Conservation (phyloP, 1,284 basidiomycete species). For the Trichosporon sp. region DNA sequence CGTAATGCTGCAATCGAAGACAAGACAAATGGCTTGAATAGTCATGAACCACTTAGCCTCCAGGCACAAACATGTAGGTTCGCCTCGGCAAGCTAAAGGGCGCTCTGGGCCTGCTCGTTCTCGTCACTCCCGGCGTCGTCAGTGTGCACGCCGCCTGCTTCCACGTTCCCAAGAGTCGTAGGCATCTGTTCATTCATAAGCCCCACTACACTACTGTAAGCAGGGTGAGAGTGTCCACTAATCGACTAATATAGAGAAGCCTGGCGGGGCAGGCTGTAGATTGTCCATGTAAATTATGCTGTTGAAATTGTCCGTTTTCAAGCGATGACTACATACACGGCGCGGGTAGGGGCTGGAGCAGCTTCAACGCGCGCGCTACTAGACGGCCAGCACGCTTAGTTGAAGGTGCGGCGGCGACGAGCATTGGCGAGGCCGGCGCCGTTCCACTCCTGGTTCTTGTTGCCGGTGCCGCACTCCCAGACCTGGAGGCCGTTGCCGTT, state of each 20-base stretch:
- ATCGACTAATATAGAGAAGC: not conserved
- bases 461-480: constrained; percentile 35
- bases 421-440: constrained; percentile 10
- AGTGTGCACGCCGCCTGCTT: not conserved
- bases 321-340: not conserved
- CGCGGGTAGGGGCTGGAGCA: not conserved
- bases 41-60: not conserved
- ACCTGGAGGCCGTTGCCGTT: constrained; percentile 37
- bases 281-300: constrained; percentile 14
- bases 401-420: constrained; percentile 23
- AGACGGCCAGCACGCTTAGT: constrained; percentile 8
- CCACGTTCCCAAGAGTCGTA: not conserved
- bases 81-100: not conserved
- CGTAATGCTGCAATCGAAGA: not conserved
- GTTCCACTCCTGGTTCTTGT: constrained; percentile 51
- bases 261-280: not conserved
- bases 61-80: not conserved
- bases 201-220: not conserved
- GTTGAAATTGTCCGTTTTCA: not conserved
- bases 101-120: not conserved
- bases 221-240: constrained; percentile 1
- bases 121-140: not conserved
- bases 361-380: not conserved
- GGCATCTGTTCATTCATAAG: constrained; percentile 12
- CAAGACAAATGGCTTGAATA: not conserved